These are phyloP conservation scores for Diaporthe capsici DNA, from an alignment of 2,329 filamentous ascomycete genomes.

Conservation along the genomic window DNA sequence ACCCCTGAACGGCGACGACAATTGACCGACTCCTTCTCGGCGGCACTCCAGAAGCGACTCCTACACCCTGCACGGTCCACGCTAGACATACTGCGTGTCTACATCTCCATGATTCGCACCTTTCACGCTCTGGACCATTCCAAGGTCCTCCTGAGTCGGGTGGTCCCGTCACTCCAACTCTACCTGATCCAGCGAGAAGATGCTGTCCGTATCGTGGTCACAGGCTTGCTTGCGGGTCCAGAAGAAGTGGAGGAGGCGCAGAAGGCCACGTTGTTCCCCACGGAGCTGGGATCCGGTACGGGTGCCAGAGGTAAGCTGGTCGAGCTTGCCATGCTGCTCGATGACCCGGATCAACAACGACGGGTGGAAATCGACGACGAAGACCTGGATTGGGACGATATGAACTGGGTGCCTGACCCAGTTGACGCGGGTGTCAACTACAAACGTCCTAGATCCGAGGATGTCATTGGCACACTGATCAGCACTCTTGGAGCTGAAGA, in stretches of 20 bases:
- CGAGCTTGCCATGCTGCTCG: constrained; percentile 77
- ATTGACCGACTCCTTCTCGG: constrained; percentile 78
- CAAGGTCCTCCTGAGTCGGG: constrained; percentile 81
- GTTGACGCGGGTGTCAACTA: constrained; percentile 95
- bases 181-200: constrained; percentile 83
- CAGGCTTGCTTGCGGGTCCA: constrained; percentile 76
- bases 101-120: constrained; percentile 83
- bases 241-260: constrained; percentile 58
- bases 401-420: constrained; percentile 93
- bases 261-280: constrained; percentile 30
- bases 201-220: constrained; percentile 82
- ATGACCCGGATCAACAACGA: constrained; percentile 69
- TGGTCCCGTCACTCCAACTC: constrained; percentile 79
- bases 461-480: constrained; percentile 91
- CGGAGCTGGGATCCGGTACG: constrained; percentile 7
- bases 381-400: constrained; percentile 90
- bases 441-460: constrained; percentile 87
- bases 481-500: constrained; percentile 91
- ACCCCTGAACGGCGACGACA: constrained; percentile 77
- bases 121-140: constrained; percentile 83
- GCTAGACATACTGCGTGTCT: constrained; percentile 80
- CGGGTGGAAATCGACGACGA: constrained; percentile 71
- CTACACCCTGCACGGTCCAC: constrained; percentile 84
- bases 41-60: constrained; percentile 74
- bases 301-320: constrained; percentile 63